Conservation (phyloP, 371 early-diverging fungal species). For the Haplosporangium sp. region DNA sequence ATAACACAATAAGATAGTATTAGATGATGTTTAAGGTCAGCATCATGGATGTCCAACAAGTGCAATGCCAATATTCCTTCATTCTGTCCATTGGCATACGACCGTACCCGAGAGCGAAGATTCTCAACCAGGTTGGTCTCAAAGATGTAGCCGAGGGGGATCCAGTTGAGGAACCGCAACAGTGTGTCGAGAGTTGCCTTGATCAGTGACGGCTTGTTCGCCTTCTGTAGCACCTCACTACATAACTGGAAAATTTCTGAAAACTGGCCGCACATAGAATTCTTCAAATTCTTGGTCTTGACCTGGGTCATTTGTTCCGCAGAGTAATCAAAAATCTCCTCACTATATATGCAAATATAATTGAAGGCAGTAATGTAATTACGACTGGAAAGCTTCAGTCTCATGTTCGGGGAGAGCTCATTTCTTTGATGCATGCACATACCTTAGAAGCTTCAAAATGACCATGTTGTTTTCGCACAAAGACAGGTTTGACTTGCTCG, state of each 20-base stretch:
- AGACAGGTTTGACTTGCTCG: slow-evolving; percentile 90
- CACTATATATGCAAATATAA: slow-evolving; percentile 64
- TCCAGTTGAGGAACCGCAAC: slow-evolving; percentile 95
- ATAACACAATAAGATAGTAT: slow-evolving; percentile 8
- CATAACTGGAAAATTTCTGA: slow-evolving; percentile 96
- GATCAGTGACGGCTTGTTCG: slow-evolving; percentile 88
- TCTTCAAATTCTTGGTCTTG: slow-evolving; percentile 91
- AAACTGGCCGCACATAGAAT: slow-evolving; percentile 96
- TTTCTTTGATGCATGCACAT: background rate
- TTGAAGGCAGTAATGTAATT: too few species aligned
- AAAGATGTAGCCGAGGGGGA: slow-evolving; percentile 97
- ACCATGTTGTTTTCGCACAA: slow-evolving; percentile 99
- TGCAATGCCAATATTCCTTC: too few species aligned
- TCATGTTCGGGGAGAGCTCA: background rate
- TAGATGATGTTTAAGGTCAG: background rate
- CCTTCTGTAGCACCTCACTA: slow-evolving; percentile 94
- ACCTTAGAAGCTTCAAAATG: slow-evolving; percentile 96
- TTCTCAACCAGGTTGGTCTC: slow-evolving; percentile 93
- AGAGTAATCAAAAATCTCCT: slow-evolving; percentile 98
- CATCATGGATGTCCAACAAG: background rate
- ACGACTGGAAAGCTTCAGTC: too few species aligned
- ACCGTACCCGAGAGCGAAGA: slow-evolving; percentile 79
- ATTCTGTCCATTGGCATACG: background rate
- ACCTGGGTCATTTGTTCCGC: slow-evolving; percentile 98
- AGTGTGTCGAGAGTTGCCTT: slow-evolving; percentile 94